Base-by-base conservation (phyloP, 2,329 filamentous ascomycete species). In the Fusarium hostae region DNA sequence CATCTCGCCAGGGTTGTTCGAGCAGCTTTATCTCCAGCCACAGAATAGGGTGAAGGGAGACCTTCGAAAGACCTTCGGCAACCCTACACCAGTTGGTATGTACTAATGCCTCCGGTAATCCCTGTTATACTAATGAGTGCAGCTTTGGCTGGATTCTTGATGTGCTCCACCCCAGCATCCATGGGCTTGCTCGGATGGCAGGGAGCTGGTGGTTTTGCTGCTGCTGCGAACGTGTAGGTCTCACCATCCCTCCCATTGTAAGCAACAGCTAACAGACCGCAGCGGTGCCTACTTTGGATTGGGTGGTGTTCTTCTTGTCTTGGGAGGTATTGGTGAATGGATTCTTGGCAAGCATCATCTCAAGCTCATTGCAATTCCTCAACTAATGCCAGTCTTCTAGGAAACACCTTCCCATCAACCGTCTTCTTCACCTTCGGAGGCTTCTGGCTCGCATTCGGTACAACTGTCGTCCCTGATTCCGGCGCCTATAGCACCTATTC, bases 401-500 rank as follows among this genome's bases (percentile, higher is more conserved):
- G 86, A 40, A 87, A 87, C 63, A 88, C 86, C 0, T 89, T 88
- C 52, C 83, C 86, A 0, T 84, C 83, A 45, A 85, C 87, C 11
- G 85, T 88, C 18, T 88, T 88, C 73, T 79, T 78, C 28, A 79
- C 81, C 13, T 84, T 84, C 34, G 83, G 84, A 73, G 79, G 72
- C n/a, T 88, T 88, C 75, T 88, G 85, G 82, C 77, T 88, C 24
- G 80, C 83, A 1, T 84, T 86, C 58, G 86, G 81, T 9, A 80
- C 83, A 2, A 87, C 86, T 1, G 80, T 88, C 59, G 82, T 83
- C 39, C 86, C 86, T 3, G 79, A 78, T 37, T 87, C 82, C 66
- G 82, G 83, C 45, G 83, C 86, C 10, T 83, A 83, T 15, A 82
- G 79, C 62, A 66, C 78, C 22, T 84, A 82, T 40, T 77, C 80